Base-by-base conservation (phyloP, 2,329 filamentous ascomycete species). In the Aspergillus sojae region DNA sequence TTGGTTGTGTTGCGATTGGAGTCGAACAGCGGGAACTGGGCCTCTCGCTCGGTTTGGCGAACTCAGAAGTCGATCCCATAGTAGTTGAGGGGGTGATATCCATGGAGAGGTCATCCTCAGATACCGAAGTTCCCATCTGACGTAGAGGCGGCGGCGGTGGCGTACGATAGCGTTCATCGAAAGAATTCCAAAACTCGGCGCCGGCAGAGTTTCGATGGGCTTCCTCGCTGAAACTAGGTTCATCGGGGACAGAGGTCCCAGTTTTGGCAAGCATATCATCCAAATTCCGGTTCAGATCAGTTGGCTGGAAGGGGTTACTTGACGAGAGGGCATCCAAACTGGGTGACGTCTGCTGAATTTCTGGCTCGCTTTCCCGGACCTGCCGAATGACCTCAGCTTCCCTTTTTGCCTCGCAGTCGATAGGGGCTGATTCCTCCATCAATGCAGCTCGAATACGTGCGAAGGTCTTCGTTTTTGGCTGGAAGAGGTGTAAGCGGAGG, bases 401-500 rank as follows among this genome's bases (percentile, higher is more conserved):
- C 45, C 93, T 90, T 58, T 91, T 89, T 62, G 93, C 89, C 77
- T 99, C 95, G 48, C 91, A 90, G 71, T 99, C 95, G 11, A 96
- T 84, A 0, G 95, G 95, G 0, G 93, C 88, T 19, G 88, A 86
- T 80, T 99, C 95, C 79, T 99, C 95, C 62, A 92, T 85, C 0
- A 99, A 84, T 4, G 93, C 93, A 10, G 94, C 95, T 65, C 92
- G 89, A 68, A 99, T 97, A 12, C 95, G 90, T 5, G 94, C 93
- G 77, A 99, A 99, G 0, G 91, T 93, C 80, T 97, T 96, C 0
- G 94, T 95, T 83, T 98, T 99, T 14, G 96, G 95, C 92, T 96
- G 69, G 4, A 59, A 3, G 12, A 23, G 14, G 30, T 5, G 57
- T 68, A 30, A 60, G 63, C 57, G 12, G 56, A 26, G 30, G 59